Conservation (phyloP, 371 early-diverging fungal genomes). For the Mortierella sp. region DNA sequence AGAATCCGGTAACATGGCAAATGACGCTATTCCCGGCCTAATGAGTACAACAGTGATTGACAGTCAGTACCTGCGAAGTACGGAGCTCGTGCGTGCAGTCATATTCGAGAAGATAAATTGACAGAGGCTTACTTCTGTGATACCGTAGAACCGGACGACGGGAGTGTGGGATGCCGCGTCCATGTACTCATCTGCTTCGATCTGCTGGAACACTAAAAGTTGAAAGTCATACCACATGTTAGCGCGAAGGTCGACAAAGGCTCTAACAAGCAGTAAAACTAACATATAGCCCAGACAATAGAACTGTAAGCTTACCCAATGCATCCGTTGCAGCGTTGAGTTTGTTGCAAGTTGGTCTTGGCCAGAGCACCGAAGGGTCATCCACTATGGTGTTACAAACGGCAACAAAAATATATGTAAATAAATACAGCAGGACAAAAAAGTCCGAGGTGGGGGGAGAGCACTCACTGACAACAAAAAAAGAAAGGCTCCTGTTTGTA, state of each 20-base stretch:
- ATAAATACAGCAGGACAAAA: not conserved
- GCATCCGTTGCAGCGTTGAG: constrained; percentile 33
- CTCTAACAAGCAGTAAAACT: not conserved
- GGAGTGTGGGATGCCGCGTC: constrained; percentile 64
- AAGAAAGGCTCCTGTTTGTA: not conserved
- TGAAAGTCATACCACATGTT: not conserved
- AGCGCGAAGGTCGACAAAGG: no score
- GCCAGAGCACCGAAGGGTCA: constrained; percentile 50
- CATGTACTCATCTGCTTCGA: constrained; percentile 91
- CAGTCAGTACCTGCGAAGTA: not conserved
- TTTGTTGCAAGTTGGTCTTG: constrained; percentile 20
- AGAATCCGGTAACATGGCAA: constrained; percentile 94
- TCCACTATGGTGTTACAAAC: constrained; percentile 26
- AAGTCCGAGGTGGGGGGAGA: not conserved
- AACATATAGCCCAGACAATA: not conserved
- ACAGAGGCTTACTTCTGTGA: constrained; percentile 78
- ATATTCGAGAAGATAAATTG: not conserved
- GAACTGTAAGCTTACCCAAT: constrained; percentile 17
- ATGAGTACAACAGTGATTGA: not conserved
- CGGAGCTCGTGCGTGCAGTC: no score
- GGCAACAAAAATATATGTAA: not conserved
- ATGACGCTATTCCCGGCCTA: constrained; percentile 88
- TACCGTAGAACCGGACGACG: constrained; percentile 88
- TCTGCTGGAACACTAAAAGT: constrained; percentile 89
- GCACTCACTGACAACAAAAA: not conserved